These are phyloP conservation scores for Leccinum imitatum DNA, from an alignment of 768 basidiomycete genomes.

Conservation along the genomic window DNA sequence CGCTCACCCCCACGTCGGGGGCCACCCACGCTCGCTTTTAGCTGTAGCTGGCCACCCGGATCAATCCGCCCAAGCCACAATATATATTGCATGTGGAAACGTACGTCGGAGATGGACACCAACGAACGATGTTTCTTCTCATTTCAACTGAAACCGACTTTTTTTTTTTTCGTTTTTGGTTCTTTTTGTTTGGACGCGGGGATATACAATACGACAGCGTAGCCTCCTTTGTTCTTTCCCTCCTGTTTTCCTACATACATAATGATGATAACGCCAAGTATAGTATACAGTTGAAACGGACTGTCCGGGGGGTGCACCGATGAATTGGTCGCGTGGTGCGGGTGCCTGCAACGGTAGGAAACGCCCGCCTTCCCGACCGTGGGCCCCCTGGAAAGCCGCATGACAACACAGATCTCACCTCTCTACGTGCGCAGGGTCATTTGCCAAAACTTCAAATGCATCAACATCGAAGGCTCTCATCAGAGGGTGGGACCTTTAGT, in stretches of 20 bases:
- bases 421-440: constrained; percentile 17
- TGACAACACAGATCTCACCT: constrained; percentile 14
- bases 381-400: constrained; percentile 1
- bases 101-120: constrained; percentile 31
- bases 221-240: constrained; percentile 15
- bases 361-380: not conserved
- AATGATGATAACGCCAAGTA: constrained; percentile 27
- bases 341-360: constrained; percentile 16
- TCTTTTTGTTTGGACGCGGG: constrained; percentile 19
- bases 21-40: constrained; percentile 24
- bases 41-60: constrained; percentile 6
- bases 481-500: not conserved
- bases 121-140: constrained; percentile 16
- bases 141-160: constrained; percentile 12
- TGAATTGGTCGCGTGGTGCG: constrained; percentile 1
- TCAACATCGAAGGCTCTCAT: constrained; percentile 3
- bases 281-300: constrained; percentile 4
- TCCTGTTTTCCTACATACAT: constrained; percentile 12
- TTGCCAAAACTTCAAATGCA: not conserved
- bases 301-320: constrained; percentile 20
- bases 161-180: constrained; percentile 16
- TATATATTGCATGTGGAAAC: constrained; percentile 29
- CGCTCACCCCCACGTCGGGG: constrained; percentile 6
- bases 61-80: constrained; percentile 11
- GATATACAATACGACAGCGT: constrained; percentile 32